Evolutionary conservation across 306 rosid genomes (phyloP), one percentile per base, ranked within the genome.

Genomic region (Trifolium pratense): DNA sequence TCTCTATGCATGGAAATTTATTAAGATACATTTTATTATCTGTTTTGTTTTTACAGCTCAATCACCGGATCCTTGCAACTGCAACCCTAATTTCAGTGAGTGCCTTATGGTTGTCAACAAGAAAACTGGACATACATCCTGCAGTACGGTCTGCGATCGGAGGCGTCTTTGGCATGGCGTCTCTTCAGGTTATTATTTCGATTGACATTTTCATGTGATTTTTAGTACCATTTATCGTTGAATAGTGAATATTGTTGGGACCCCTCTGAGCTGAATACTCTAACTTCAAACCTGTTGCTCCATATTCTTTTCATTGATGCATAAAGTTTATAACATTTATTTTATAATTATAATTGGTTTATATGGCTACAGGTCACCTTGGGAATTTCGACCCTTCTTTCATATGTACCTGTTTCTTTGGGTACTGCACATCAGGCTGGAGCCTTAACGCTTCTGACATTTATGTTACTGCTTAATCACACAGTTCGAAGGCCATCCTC

Each of bases 381-480:
- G 51, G 97, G 98, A 53, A 40, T 92, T 57, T 81, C 95, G 0
- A 92, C 98, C 5, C 97, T 90, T 67, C 84, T 92, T 40, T 90
- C 95, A 1, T 92, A 90, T 71, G 98, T 92, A 32, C 95, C 95
- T 48, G 95, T 87, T 58, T 89, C 92, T 20, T 87, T 92, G 17
- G 97, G 97, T 45, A 82, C 90, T 9, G 95, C 95, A 18, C 97
- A 90, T 87, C 98, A 92, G 71, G 95, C 97, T 2, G 97, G 98
- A 20, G 98, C 97, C 70, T 86, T 92, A 78, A 87, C 95, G 5
- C 95, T 92, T 55, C 37, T 92, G 84, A 85, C 97, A 2, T 72
- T 92, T 45, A 59, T 86, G 86, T 57, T 90, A 68, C 80, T 88
- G 71, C 91, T 92, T 60, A 88, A 80, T 60, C 98, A 92, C 86